Conservation (phyloP, 768 basidiomycete species). For the Pleurotus sapidus region DNA sequence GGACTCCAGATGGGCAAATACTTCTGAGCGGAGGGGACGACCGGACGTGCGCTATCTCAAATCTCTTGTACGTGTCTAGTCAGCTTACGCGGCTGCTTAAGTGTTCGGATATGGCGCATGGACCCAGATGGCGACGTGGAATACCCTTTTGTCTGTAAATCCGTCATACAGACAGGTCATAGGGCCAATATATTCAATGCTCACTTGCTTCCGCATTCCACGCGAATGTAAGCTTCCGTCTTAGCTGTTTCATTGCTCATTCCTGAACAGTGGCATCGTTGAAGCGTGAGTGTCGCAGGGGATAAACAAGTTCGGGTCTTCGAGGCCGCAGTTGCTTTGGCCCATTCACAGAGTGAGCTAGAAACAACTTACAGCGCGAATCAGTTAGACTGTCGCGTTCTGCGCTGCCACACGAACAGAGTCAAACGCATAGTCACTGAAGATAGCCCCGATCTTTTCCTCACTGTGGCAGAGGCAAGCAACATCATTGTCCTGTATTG, state of each 20-base stretch:
- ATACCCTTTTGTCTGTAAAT: conserved; percentile 64
- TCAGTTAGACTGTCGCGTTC: conserved; percentile 47
- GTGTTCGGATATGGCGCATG: conserved; percentile 79
- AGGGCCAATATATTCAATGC: conserved; percentile 83
- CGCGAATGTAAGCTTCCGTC: conserved; percentile 59
- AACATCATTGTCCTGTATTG: neutral
- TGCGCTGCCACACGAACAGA: conserved; percentile 69
- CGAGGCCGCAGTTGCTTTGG: conserved; percentile 32
- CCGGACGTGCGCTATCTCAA: conserved; percentile 45
- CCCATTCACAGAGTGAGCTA: conserved; percentile 27
- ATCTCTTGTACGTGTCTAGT: neutral
- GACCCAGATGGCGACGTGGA: conserved; percentile 44
- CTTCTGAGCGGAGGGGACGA: conserved; percentile 76
- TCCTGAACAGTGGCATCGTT: neutral
- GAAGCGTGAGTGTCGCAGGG: conserved; percentile 69
- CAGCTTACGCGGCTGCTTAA: conserved; percentile 19
- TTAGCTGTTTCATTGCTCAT: conserved; percentile 10
- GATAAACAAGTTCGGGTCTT: conserved; percentile 79
- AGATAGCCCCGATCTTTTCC: conserved; percentile 71
- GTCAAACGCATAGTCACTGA: conserved; percentile 82
- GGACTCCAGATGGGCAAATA: conserved; percentile 64
- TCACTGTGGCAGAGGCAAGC: conserved; percentile 77
- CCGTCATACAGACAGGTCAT: conserved; percentile 79
- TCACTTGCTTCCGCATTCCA: conserved; percentile 74
- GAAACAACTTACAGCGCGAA: conserved; percentile 44